phyloP scores from a whole-genome alignment of 208 protist genomes.

The Spongospora subterranea region DNA sequence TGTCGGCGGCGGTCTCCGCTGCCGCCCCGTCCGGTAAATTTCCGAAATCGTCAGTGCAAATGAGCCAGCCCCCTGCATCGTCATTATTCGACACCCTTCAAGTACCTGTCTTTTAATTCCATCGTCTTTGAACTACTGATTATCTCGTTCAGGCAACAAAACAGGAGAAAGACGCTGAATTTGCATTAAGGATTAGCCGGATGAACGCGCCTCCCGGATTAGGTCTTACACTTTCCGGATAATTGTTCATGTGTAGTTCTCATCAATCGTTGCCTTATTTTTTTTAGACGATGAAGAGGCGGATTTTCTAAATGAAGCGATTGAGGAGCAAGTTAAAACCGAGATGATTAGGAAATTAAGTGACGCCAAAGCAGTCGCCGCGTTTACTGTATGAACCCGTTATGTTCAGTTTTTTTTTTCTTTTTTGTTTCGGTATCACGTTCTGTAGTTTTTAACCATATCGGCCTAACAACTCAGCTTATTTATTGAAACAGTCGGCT shows the following conservation, averaged over 20 bases:
- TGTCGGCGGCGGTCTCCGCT: not conserved
- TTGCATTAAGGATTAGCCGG: not conserved
- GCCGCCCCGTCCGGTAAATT: not conserved
- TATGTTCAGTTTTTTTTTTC: too few relatives aligned
- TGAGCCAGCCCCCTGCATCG: too few relatives aligned
- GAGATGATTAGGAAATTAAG: not conserved
- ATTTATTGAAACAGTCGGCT: not conserved
- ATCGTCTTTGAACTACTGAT: not conserved
- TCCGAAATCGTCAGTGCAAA: not conserved
- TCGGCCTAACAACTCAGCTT: too few relatives aligned
- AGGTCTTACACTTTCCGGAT: not conserved
- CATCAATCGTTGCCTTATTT: not conserved
- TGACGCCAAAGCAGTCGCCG: conserved; percentile 32
- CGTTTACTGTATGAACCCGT: conserved; percentile 17
- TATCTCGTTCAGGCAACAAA: not conserved
- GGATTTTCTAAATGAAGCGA: conserved; percentile 30
- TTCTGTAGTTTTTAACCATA: too few relatives aligned
- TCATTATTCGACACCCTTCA: conserved; percentile 23
- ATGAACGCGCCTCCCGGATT: conserved; percentile 17
- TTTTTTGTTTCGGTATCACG: too few relatives aligned
- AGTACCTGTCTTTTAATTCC: not conserved
- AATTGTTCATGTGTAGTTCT: not conserved
- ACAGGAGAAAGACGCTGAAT: conserved; percentile 19
- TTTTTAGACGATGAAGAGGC: conserved; percentile 53
- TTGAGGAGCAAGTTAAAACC: not conserved